Percentiles rank a stretch among this genome's conserved stretches.
Conservation (phyloP, 2,329 filamentous ascomycete genomes). For the Botryotinia globosa region DNA sequence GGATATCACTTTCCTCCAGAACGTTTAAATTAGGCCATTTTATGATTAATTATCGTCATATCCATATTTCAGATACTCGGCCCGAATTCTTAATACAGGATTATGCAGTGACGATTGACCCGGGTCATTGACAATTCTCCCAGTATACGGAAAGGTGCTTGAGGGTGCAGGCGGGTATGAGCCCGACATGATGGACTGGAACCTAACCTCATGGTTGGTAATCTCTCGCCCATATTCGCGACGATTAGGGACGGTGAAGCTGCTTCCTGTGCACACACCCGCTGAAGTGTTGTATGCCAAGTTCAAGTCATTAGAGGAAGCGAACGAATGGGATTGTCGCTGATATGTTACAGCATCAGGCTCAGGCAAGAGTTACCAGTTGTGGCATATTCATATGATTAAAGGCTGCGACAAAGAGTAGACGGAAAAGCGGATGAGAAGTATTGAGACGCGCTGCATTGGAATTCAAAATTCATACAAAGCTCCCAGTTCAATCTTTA, state of each 20-base stretch:
- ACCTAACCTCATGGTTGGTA: not conserved
- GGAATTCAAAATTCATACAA: not conserved
- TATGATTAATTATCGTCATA: slow-evolving; percentile 3
- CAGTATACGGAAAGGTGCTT: not conserved
- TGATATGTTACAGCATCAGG: not conserved
- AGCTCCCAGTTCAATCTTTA: not conserved
- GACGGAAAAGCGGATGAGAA: not conserved
- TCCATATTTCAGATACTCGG: not conserved
- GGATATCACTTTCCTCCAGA: not conserved
- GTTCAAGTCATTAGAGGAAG: not conserved
- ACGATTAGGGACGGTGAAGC: not conserved
- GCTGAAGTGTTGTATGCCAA: slow-evolving; percentile 1
- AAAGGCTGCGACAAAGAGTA: not conserved
- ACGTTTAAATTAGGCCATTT: not conserved
- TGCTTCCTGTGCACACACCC: not conserved
- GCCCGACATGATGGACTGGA: not conserved
- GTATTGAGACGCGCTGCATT: not conserved
- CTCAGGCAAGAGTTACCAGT: not conserved
- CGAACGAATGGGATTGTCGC: not conserved
- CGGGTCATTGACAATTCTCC: not conserved
- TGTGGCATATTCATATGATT: not conserved
- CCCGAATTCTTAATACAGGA: not conserved
- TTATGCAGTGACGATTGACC: not conserved
- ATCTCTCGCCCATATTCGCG: not conserved
- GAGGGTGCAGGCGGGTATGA: not conserved